These are phyloP conservation scores for Yamagishiella unicocca DNA, from an alignment of 139 green algal species.

Conservation along the genomic window DNA sequence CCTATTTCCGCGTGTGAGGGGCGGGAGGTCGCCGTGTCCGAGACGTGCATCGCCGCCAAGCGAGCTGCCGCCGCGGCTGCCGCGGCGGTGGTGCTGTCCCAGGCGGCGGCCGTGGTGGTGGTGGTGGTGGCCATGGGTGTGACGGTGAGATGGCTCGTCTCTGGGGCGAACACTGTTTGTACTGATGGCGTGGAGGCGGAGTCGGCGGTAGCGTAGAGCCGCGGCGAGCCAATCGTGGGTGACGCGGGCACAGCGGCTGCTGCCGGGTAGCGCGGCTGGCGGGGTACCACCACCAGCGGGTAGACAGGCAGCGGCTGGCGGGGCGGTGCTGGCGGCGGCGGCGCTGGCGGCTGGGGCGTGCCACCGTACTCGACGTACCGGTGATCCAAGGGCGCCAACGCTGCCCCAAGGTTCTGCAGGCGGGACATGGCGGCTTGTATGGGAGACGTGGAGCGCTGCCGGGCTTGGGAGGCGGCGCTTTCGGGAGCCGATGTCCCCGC, in stretches of 20 bases:
- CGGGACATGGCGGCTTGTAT: slow-evolving; percentile 5
- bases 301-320: not conserved
- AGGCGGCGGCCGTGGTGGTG: no score
- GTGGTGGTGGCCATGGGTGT: not conserved
- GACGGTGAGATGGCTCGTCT: slow-evolving; percentile 15
- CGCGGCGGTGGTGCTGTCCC: not conserved
- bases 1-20: not conserved
- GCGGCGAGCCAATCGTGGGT: not conserved
- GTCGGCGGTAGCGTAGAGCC: no score
- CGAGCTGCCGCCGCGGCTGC: not conserved
- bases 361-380: not conserved
- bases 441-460: not conserved
- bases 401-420: not conserved
- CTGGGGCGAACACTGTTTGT: not conserved
- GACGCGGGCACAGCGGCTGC: not conserved
- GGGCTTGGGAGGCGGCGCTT: not conserved
- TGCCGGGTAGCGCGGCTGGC: slow-evolving; percentile 6
- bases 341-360: not conserved
- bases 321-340: not conserved
- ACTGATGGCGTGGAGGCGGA: not conserved
- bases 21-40: not conserved
- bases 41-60: not conserved
- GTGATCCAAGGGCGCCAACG: not conserved
- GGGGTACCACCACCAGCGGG: not conserved
- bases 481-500: no score